phyloP scores from a whole-genome alignment of 2,329 filamentous ascomycete genomes.

The Exophiala bonariae region DNA sequence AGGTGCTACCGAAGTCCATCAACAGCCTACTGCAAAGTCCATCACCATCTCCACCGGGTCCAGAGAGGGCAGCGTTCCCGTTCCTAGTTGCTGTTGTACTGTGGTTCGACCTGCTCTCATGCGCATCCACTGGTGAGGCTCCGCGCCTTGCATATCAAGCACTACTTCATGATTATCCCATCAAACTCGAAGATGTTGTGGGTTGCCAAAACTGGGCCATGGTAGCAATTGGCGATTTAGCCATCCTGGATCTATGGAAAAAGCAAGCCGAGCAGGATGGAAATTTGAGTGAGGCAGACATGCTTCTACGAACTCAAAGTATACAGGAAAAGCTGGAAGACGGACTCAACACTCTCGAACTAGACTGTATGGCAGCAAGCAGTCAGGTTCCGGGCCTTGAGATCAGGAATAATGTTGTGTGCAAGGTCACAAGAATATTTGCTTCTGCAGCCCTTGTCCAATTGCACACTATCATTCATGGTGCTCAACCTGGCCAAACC shows the following conservation, averaged over 20 bases:
- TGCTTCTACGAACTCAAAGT: not conserved
- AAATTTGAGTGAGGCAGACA: slow-evolving; percentile 1
- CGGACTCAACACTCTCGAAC: slow-evolving; percentile 1
- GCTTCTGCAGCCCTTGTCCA: slow-evolving; percentile 12
- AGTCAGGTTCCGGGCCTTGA: too few relatives aligned
- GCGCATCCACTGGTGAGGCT: slow-evolving; percentile 15
- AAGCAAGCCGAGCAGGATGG: slow-evolving; percentile 1
- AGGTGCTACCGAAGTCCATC: not conserved
- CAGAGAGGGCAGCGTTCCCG: slow-evolving; percentile 12
- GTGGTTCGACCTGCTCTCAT: slow-evolving; percentile 21
- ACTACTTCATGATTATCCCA: slow-evolving; percentile 3
- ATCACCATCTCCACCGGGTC: too few relatives aligned
- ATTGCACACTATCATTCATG: slow-evolving; percentile 9
- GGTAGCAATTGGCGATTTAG: slow-evolving; percentile 17
- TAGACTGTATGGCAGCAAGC: not conserved
- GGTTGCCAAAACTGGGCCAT: slow-evolving; percentile 21
- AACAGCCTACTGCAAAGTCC: not conserved
- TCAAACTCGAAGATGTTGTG: slow-evolving; percentile 15
- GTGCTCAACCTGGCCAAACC: not conserved
- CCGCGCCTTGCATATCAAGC: slow-evolving; percentile 12
- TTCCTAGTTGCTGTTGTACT: slow-evolving; percentile 17
- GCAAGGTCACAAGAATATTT: slow-evolving; percentile 9
- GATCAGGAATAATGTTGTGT: not conserved
- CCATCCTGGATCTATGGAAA: slow-evolving; percentile 11
- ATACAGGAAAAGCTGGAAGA: slow-evolving; percentile 1